Conservation (phyloP, 176 grass and related monocot genomes). For the Ampelocalamus luodianensis region DNA sequence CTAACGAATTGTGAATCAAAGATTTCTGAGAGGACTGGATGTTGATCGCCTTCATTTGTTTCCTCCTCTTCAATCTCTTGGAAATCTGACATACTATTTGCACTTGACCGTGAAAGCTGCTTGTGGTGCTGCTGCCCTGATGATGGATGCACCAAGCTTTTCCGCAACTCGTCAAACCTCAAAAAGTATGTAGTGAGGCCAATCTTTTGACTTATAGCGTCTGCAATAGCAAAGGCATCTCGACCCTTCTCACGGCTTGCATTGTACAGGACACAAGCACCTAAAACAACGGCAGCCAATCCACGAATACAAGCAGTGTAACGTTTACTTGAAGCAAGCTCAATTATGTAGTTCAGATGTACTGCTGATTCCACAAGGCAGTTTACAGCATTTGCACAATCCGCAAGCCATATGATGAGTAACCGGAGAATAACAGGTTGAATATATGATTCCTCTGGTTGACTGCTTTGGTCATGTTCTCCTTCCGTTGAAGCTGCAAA, state of each 20-base stretch:
- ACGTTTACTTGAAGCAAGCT: constrained; percentile 77
- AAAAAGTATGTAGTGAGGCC: constrained; percentile 79
- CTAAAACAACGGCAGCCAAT: constrained; percentile 88
- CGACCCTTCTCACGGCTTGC: constrained; percentile 68
- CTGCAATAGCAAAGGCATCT: constrained; percentile 82
- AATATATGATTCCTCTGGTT: constrained; percentile 58
- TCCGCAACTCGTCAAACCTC: constrained; percentile 84
- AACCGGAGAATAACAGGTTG: constrained; percentile 81
- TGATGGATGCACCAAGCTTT: constrained; percentile 56
- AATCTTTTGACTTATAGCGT: constrained; percentile 91
- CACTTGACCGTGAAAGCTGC: constrained; percentile 76
- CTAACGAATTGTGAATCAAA: constrained; percentile 76
- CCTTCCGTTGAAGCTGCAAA: constrained; percentile 66
- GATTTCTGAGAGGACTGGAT: constrained; percentile 79
- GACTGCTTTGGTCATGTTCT: constrained; percentile 60
- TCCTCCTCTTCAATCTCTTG: constrained; percentile 79
- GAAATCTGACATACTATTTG: constrained; percentile 77
- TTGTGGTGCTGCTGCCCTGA: constrained; percentile 57
- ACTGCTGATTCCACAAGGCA: constrained; percentile 76
- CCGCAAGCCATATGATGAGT: constrained; percentile 78
- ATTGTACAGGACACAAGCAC: constrained; percentile 85
- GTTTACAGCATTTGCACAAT: constrained; percentile 85
- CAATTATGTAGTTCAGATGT: constrained; percentile 82
- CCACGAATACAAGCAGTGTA: constrained; percentile 67
- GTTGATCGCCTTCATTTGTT: constrained; percentile 58